Evolutionary conservation across 495 filamentous ascomycete species (phyloP).

Genomic region (Talaromyces proteolyticus): DNA sequence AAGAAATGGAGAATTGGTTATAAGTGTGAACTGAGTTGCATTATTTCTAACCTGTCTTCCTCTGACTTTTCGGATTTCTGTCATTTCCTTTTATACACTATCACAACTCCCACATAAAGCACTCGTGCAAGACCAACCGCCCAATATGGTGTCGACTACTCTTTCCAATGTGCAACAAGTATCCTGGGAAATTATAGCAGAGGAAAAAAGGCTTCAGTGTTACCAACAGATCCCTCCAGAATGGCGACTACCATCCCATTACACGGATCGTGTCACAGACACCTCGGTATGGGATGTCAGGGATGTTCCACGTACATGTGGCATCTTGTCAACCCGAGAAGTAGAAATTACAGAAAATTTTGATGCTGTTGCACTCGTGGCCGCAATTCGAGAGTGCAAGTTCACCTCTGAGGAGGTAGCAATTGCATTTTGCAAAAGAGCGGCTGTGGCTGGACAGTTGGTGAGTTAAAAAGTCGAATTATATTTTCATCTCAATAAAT

Average conservation of each 20-base stretch:
- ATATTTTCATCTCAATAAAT: neutral
- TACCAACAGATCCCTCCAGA: constrained; percentile 19
- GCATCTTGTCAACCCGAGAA: neutral
- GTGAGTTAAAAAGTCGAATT: neutral
- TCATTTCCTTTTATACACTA: neutral
- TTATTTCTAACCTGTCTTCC: neutral
- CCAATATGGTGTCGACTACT: neutral
- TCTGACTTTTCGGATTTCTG: neutral
- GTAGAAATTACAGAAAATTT: constrained; percentile 1
- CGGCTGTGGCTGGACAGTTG: constrained; percentile 52
- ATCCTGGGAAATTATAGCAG: neutral
- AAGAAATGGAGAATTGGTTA: neutral
- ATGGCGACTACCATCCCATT: constrained; percentile 14
- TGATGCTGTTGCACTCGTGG: neutral
- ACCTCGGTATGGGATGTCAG: neutral
- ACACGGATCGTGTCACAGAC: neutral
- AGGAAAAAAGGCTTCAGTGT: constrained; percentile 8
- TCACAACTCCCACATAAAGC: neutral
- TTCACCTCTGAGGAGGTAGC: constrained; percentile 41
- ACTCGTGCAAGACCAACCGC: neutral
- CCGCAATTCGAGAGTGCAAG: constrained; percentile 30
- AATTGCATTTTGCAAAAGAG: constrained; percentile 53
- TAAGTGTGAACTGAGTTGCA: neutral
- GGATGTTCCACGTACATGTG: constrained; percentile 1
- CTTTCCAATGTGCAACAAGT: neutral